Conservation (phyloP, 148 eudicot species). For the Arbutus unedo region DNA sequence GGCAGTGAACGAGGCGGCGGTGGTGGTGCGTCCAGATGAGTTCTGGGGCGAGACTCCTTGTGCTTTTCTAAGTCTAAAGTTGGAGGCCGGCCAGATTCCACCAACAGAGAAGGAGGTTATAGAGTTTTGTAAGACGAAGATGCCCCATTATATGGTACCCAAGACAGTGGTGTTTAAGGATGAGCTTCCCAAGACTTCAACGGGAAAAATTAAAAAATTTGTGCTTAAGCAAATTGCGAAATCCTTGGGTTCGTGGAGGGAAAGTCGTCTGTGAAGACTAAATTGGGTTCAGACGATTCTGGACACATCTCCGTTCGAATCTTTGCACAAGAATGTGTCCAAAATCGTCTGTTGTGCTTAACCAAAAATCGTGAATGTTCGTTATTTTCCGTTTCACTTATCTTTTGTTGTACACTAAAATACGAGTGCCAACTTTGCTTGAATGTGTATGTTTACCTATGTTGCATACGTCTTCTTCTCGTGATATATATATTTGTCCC, state of each 20-base stretch:
- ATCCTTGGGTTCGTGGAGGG: constrained; percentile 9
- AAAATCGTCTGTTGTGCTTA: too few species aligned
- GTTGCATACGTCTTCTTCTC: too few species aligned
- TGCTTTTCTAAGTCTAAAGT: constrained; percentile 32
- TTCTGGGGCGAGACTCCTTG: constrained; percentile 53
- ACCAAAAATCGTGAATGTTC: too few species aligned
- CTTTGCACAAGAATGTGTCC: too few species aligned
- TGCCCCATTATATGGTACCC: constrained; percentile 31
- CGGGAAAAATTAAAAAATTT: constrained; percentile 28
- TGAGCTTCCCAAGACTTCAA: constrained; percentile 28
- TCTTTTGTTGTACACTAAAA: too few species aligned
- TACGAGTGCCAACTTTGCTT: too few species aligned
- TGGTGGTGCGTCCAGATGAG: constrained; percentile 45
- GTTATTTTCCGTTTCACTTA: too few species aligned
- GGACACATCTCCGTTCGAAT: too few species aligned
- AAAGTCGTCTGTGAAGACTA: background rate
- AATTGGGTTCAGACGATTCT: too few species aligned
- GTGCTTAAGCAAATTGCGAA: constrained; percentile 18
- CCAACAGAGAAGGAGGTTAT: constrained; percentile 20
- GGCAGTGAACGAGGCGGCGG: constrained; percentile 47
- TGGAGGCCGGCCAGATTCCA: background rate
- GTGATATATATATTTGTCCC: too few species aligned
- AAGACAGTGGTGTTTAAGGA: constrained; percentile 30
- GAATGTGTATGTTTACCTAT: too few species aligned
- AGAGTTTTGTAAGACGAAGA: constrained; percentile 17